phyloP scores from a whole-genome alignment of 768 basidiomycete species.

The Amanita molliuscula region DNA sequence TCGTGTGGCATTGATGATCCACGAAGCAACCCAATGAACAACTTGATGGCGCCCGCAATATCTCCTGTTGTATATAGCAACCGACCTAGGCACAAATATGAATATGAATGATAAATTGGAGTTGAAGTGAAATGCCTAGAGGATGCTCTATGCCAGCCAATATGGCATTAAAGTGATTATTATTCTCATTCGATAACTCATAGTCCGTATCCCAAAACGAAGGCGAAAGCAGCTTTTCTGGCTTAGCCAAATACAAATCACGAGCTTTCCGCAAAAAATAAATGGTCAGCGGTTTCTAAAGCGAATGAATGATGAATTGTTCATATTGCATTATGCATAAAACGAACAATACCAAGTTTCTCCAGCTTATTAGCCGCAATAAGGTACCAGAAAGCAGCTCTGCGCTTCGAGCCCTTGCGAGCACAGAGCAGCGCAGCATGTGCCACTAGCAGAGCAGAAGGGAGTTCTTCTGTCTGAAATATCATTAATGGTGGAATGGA shows the following conservation, averaged over 20 bases:
- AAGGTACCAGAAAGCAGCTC: conserved; percentile 74
- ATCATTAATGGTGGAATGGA: conserved; percentile 5
- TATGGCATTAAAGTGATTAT: conserved; percentile 49
- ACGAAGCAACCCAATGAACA: conserved; percentile 67
- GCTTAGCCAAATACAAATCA: conserved; percentile 42
- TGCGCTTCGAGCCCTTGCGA: conserved; percentile 43
- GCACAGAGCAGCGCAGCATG: conserved; percentile 69
- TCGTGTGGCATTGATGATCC: conserved; percentile 21
- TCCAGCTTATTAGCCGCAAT: conserved; percentile 69
- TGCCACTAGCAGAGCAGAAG: conserved; percentile 67
- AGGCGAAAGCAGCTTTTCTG: conserved; percentile 55
- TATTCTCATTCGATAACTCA: conserved; percentile 21
- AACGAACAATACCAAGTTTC: conserved; percentile 73
- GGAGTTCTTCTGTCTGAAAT: conserved; percentile 70
- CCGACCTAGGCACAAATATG: conserved; percentile 40
- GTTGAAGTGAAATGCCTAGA: conserved; percentile 36
- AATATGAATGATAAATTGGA: background rate
- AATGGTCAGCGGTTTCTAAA: conserved; percentile 78
- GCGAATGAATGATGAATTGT: conserved; percentile 1
- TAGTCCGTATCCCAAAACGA: conserved; percentile 76
- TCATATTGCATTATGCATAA: conserved; percentile 1
- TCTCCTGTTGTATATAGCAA: conserved; percentile 89
- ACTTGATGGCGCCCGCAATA: conserved; percentile 59
- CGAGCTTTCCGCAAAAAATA: conserved; percentile 69
- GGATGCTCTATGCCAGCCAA: conserved; percentile 72